phyloP scores from a whole-genome alignment of 345 rosid species.

The Heritiera littoralis region DNA sequence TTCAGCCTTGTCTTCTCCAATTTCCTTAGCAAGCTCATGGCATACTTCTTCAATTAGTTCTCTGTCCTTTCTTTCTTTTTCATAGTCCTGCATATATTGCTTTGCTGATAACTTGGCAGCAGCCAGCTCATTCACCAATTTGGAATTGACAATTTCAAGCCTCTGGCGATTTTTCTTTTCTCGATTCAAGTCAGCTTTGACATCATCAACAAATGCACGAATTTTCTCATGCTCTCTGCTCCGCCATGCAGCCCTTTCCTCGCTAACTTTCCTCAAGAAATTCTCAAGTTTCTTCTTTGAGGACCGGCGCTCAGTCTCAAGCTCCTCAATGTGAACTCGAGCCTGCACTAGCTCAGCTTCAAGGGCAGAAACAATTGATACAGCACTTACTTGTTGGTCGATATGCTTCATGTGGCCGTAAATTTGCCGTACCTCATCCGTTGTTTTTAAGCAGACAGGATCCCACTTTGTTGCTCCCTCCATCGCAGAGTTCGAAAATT shows the following conservation, averaged over 20 bases:
- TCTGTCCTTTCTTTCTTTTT: constrained; percentile 62
- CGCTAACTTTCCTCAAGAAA: constrained; percentile 70
- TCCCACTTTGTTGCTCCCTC: constrained; percentile 81
- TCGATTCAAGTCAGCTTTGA: constrained; percentile 55
- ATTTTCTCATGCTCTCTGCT: constrained; percentile 75
- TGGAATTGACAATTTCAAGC: constrained; percentile 64
- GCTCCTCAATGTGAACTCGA: constrained; percentile 53
- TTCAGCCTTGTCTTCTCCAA: constrained; percentile 71
- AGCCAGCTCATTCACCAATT: constrained; percentile 68
- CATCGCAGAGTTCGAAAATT: constrained; percentile 60
- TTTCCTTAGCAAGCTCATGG: constrained; percentile 74
- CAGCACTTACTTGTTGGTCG: constrained; percentile 60
- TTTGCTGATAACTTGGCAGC: constrained; percentile 60
- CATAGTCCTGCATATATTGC: constrained; percentile 60
- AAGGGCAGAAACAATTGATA: constrained; percentile 55
- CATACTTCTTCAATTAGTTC: constrained; percentile 76
- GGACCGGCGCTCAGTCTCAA: constrained; percentile 60
- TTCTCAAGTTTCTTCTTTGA: constrained; percentile 75
- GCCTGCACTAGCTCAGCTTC: constrained; percentile 63
- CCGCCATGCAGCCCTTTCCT: constrained; percentile 73
- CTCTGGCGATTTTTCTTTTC: constrained; percentile 67
- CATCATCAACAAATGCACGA: constrained; percentile 58
- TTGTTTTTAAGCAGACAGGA: constrained; percentile 47
- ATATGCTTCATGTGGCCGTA: constrained; percentile 44
- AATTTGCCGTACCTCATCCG: constrained; percentile 49